Evolutionary conservation across 495 filamentous ascomycete species (phyloP).

Genomic region (Daldinia grandis): DNA sequence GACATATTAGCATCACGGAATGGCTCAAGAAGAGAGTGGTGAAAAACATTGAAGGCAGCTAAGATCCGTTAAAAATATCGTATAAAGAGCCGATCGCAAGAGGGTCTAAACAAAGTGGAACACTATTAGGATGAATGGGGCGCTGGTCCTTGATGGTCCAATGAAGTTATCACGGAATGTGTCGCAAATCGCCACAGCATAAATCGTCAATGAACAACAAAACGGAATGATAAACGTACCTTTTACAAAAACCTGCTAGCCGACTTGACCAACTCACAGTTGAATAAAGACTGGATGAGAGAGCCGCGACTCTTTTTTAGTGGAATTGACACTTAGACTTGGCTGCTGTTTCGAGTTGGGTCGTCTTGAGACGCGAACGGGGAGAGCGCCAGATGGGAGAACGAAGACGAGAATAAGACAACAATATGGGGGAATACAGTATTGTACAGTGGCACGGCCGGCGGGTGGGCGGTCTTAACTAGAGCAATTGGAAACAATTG

Average conservation of each 20-base stretch:
- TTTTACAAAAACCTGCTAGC: conserved; percentile 18
- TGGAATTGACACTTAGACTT: conserved; percentile 31
- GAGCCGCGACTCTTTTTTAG: conserved; percentile 16
- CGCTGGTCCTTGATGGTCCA: conserved; percentile 28
- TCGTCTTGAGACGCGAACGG: conserved; percentile 38
- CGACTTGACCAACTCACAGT: conserved; percentile 24
- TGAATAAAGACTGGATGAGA: conserved; percentile 36
- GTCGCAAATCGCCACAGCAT: conserved; percentile 37
- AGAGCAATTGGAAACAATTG: conserved; percentile 16
- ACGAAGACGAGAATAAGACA: conserved; percentile 17
- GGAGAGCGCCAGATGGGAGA: conserved; percentile 23
- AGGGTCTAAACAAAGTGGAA: conserved; percentile 27
- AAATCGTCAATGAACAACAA: conserved; percentile 19
- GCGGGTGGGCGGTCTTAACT: conserved; percentile 28
- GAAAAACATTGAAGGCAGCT: conserved; percentile 16
- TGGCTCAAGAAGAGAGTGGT: conserved; percentile 4
- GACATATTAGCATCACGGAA: conserved; percentile 52
- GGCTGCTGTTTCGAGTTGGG: conserved; percentile 39
- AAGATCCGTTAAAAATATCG: background rate
- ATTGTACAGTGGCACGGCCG: conserved; percentile 23
- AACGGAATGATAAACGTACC: conserved; percentile 24
- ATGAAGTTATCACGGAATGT: conserved; percentile 45
- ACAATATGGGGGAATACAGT: conserved; percentile 22
- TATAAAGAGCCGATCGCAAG: background rate
- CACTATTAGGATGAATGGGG: conserved; percentile 33